Evolutionary conservation across 495 filamentous ascomycete species (phyloP).

Genomic region (Bathelium albidoporum): DNA sequence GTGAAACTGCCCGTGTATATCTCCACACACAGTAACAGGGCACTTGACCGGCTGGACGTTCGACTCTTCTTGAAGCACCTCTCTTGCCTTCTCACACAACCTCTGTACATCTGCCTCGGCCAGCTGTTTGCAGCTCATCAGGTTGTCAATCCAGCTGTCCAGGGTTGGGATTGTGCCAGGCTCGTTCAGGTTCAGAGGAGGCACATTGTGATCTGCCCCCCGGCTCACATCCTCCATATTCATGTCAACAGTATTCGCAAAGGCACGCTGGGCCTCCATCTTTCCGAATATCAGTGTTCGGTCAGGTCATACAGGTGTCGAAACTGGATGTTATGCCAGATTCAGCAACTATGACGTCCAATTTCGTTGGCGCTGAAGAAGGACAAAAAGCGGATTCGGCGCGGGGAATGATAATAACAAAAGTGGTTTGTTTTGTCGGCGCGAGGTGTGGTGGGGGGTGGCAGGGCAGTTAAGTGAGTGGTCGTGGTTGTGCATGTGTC

Average conservation of each 20-base stretch:
- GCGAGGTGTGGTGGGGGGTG: neutral
- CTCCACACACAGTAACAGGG: slow-evolving; percentile 37
- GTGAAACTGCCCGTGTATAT: slow-evolving; percentile 57
- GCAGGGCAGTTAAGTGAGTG: neutral
- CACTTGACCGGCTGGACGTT: slow-evolving; percentile 89
- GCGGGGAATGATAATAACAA: neutral
- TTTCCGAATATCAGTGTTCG: neutral
- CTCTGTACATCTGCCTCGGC: slow-evolving; percentile 89
- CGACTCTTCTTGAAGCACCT: slow-evolving; percentile 92
- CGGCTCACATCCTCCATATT: slow-evolving; percentile 97
- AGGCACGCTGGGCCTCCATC: slow-evolving; percentile 3
- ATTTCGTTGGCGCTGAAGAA: neutral
- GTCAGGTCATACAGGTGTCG: neutral
- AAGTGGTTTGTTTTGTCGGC: neutral
- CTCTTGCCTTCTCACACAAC: slow-evolving; percentile 93
- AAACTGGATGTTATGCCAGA: neutral
- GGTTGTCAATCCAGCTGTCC: slow-evolving; percentile 95
- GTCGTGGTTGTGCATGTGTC: neutral
- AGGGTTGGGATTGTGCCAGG: slow-evolving; percentile 82
- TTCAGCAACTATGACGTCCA: neutral
- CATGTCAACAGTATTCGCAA: slow-evolving; percentile 48
- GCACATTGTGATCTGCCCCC: slow-evolving; percentile 67
- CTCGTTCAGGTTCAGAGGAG: slow-evolving; percentile 46
- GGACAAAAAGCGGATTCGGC: neutral
- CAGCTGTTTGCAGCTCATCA: slow-evolving; percentile 98